Evolutionary conservation across 2,329 filamentous ascomycete genomes (phyloP).

Genomic region (Venturia pyrina): DNA sequence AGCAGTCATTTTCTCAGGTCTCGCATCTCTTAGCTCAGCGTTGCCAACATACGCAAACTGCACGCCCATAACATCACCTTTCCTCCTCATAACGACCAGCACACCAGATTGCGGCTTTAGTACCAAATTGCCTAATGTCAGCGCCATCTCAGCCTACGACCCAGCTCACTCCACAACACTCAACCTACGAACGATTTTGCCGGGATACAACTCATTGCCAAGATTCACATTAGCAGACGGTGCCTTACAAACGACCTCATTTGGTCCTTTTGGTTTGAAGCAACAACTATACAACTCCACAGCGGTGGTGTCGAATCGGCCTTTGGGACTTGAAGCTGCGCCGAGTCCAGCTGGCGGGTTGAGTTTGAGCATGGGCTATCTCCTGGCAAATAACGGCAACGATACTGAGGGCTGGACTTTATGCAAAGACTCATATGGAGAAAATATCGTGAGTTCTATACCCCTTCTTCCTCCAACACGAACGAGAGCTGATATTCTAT

Average conservation of each 20-base stretch:
- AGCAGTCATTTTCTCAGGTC: background rate
- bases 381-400: conserved; percentile 26
- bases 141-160: conserved; percentile 15
- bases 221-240: conserved; percentile 27
- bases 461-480: background rate
- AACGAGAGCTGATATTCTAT: conserved; percentile 1
- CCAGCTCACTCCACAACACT: conserved; percentile 25
- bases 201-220: conserved; percentile 30
- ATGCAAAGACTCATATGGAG: conserved; percentile 24
- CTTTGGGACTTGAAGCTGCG: conserved; percentile 25
- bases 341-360: conserved; percentile 24
- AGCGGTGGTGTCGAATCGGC: conserved; percentile 17
- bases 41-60: background rate
- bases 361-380: conserved; percentile 25
- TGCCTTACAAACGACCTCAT: conserved; percentile 23
- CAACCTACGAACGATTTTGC: conserved; percentile 27
- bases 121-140: conserved; percentile 13
- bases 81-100: background rate
- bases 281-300: conserved; percentile 25
- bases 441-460: conserved; percentile 23
- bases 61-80: background rate
- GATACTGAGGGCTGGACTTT: conserved; percentile 29
- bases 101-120: background rate
- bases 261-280: conserved; percentile 21
- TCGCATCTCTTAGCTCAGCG: background rate